Evolutionary conservation across 2,329 filamentous ascomycete genomes (phyloP).

Genomic region (Scopulariopsis brevicaulis): DNA sequence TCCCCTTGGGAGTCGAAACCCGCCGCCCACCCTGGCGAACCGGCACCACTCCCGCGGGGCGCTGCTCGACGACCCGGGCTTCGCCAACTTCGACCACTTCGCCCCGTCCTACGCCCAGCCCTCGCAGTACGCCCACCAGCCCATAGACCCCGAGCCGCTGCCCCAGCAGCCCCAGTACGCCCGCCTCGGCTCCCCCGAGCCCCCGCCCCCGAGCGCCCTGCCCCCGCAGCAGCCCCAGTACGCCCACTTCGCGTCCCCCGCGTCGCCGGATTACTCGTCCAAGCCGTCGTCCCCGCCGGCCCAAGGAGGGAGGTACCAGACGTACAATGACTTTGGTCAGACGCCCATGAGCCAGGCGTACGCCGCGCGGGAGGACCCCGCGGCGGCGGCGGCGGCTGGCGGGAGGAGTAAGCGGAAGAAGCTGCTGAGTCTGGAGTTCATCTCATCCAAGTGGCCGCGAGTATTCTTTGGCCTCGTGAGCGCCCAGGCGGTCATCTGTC

Average conservation of each 20-base stretch:
- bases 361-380: slow-evolving; percentile 11
- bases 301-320: background rate
- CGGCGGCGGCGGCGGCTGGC: too few relatives aligned
- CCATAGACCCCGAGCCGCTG: slow-evolving; percentile 3
- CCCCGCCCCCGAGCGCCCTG: slow-evolving; percentile 7
- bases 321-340: slow-evolving; percentile 17
- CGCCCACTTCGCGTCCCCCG: slow-evolving; percentile 7
- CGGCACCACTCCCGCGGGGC: slow-evolving; percentile 28
- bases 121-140: slow-evolving; percentile 7
- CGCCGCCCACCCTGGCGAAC: slow-evolving; percentile 23
- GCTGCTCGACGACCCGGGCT: slow-evolving; percentile 21
- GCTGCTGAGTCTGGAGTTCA: slow-evolving; percentile 48
- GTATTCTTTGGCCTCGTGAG: slow-evolving; percentile 65
- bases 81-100: slow-evolving; percentile 15
- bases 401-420: slow-evolving; percentile 17
- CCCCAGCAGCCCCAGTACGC: background rate
- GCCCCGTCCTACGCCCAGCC: background rate
- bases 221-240: slow-evolving; percentile 15
- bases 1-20: slow-evolving; percentile 1
- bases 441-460: slow-evolving; percentile 81
- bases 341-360: slow-evolving; percentile 16
- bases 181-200: too few relatives aligned
- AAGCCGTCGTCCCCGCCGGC: background rate
- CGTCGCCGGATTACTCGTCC: background rate
- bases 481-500: slow-evolving; percentile 67